Base-by-base conservation (phyloP, 192 early-diverging fungal species). In the Dissophora ornata region DNA sequence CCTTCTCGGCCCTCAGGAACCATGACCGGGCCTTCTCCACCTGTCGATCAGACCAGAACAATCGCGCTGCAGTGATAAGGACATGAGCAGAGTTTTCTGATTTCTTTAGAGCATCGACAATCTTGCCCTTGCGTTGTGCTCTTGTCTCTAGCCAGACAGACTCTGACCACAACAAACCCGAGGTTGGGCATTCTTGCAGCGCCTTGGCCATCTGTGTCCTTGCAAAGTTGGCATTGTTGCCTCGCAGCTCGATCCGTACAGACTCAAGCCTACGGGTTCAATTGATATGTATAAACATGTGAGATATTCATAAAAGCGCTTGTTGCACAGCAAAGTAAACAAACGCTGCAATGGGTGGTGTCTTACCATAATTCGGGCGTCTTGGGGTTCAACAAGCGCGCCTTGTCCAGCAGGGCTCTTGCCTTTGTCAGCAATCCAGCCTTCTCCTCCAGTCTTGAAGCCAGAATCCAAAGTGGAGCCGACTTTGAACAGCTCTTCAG, bases 21-120 rank as follows among this genome's bases (percentile, higher is more conserved):
- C 98, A 99, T 30, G 84, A 87, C 21, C 97, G 71, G 9, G 97
- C 96, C 82, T 98, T 99, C 21, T 97, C 98, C 4, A 91, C 69
- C 61, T 97, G 96, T 21, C 95, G 83, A 75, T 99, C 98, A 0
- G 86, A 71, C 97, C 96, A 97, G 66, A 99, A 98, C 40, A 98
- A 70, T 9, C 96, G 80, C 1, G 97, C 97, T 2, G 98, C 91
- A 1, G 94, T 92, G 3, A 82, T 57, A 6, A 96, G 81, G 2
- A 99, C 88, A 13, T 85, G 58, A 1, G 94, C 88, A 65, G 97
- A 95, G 66, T 95, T 88, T 32, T 94, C 97, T 13, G 92, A 94
- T 60, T 93, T 89, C 73, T 95, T 96, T 10, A 98, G 82, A 0
- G 97, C 98, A 80, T 99, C 98, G 2, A 90, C 88, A 19, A 90